Evolutionary conservation across 2,329 filamentous ascomycete species (phyloP).

Genomic region (Plenodomus tracheiphilus): DNA sequence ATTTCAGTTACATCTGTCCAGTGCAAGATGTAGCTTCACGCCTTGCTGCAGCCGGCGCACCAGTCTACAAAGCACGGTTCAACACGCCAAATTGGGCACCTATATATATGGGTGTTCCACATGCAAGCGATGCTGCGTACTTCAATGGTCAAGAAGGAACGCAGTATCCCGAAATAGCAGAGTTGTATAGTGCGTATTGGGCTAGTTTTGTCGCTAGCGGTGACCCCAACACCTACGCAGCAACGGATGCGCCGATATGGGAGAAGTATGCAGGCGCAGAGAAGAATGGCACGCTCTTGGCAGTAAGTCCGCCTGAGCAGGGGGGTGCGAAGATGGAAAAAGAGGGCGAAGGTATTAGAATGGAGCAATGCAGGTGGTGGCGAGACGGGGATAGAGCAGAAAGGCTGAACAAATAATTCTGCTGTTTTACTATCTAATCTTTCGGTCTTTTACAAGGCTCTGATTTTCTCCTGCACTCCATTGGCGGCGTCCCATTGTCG

Average conservation of each 20-base stretch:
- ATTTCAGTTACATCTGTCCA: conserved; percentile 43
- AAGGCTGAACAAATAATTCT: conserved; percentile 35
- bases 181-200: conserved; percentile 40
- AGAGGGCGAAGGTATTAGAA: conserved; percentile 27
- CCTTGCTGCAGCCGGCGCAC: conserved; percentile 23
- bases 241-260: conserved; percentile 30
- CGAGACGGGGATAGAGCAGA: conserved; percentile 32
- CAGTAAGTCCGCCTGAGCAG: conserved; percentile 24
- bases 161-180: conserved; percentile 34
- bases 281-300: conserved; percentile 16
- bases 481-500: no score
- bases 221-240: conserved; percentile 36
- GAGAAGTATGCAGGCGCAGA: conserved; percentile 25
- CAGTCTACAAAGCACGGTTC: conserved; percentile 42
- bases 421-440: neutral
- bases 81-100: conserved; percentile 37
- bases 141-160: conserved; percentile 34
- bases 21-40: conserved; percentile 38
- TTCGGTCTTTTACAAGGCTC: no score
- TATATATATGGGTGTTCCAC: conserved; percentile 36
- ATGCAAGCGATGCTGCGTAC: conserved; percentile 35
- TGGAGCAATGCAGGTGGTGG: conserved; percentile 39
- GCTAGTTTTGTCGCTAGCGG: conserved; percentile 43
- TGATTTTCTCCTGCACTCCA: no score
- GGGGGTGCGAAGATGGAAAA: conserved; percentile 29